These are phyloP conservation scores for Heterobasidion irregulare DNA, from an alignment of 1,284 basidiomycete genomes.

Conservation along the genomic window DNA sequence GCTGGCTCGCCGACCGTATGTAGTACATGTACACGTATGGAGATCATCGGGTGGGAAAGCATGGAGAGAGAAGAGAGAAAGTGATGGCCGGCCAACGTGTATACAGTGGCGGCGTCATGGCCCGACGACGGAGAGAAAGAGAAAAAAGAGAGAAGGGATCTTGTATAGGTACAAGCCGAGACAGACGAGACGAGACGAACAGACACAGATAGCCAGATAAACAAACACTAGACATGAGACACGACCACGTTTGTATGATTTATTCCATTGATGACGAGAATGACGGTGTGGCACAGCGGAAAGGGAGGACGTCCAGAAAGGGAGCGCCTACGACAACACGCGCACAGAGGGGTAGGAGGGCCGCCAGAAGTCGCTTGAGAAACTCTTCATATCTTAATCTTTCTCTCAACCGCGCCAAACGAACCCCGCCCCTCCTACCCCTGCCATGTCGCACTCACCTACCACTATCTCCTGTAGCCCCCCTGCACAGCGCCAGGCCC, in stretches of 20 bases:
- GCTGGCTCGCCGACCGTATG: too few species aligned
- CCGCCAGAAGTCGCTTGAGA: too few species aligned
- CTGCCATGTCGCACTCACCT: not conserved
- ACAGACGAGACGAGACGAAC: not conserved
- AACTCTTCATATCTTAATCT: too few species aligned
- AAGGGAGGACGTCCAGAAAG: not conserved
- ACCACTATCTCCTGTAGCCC: slow-evolving; percentile 12
- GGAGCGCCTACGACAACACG: not conserved
- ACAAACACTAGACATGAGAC: not conserved
- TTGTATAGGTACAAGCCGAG: not conserved
- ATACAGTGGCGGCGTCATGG: not conserved
- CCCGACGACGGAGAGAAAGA: not conserved
- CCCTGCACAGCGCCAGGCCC: slow-evolving; percentile 11
- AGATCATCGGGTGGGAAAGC: not conserved
- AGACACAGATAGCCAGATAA: not conserved
- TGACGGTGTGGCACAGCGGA: not conserved
- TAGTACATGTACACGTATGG: too few species aligned
- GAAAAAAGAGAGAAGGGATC: not conserved
- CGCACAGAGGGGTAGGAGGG: not conserved
- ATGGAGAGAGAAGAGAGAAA: not conserved
- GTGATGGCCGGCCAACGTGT: not conserved
- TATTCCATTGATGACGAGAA: too few species aligned
- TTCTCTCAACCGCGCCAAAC: too few species aligned
- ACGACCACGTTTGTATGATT: not conserved
- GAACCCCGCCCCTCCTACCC: too few species aligned